Evolutionary conservation across 345 rosid species (phyloP).

Genomic region (Populus davidiana): DNA sequence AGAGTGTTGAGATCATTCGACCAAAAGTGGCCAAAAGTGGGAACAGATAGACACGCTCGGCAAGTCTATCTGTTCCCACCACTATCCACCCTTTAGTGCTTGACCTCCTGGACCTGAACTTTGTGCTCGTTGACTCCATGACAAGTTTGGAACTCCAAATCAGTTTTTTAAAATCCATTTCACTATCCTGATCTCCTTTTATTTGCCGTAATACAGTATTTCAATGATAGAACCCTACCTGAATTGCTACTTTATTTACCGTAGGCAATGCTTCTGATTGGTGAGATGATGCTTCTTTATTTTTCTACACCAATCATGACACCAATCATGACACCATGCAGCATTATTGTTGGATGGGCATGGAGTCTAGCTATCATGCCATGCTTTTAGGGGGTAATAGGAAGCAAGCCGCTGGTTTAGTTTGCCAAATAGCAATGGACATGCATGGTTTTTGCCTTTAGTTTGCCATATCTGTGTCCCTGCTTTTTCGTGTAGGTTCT

Average conservation of each 20-base stretch:
- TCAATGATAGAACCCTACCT: neutral
- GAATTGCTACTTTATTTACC: neutral
- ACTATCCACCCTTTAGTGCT: slow-evolving; percentile 9
- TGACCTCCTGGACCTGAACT: slow-evolving; percentile 18
- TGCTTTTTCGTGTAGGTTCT: neutral
- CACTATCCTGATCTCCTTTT: neutral
- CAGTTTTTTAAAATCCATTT: neutral
- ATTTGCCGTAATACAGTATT: neutral
- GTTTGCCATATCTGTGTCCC: neutral
- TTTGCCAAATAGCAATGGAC: neutral
- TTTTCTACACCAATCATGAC: neutral
- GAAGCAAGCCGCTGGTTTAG: slow-evolving; percentile 10
- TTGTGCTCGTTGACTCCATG: slow-evolving; percentile 13
- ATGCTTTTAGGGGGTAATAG: slow-evolving; percentile 17
- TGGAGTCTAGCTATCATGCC: slow-evolving; percentile 19
- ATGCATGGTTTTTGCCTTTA: slow-evolving; percentile 5
- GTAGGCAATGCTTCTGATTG: slow-evolving; percentile 18
- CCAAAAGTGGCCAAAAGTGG: neutral
- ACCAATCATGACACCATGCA: neutral
- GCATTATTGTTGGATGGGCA: neutral
- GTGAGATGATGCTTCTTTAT: slow-evolving; percentile 1
- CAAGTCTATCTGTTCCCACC: neutral
- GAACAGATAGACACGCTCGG: neutral
- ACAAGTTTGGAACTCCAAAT: neutral
- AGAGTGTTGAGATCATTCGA: neutral